Evolutionary conservation across 345 rosid genomes (phyloP).

Genomic region (Lenwebbia sp.): DNA sequence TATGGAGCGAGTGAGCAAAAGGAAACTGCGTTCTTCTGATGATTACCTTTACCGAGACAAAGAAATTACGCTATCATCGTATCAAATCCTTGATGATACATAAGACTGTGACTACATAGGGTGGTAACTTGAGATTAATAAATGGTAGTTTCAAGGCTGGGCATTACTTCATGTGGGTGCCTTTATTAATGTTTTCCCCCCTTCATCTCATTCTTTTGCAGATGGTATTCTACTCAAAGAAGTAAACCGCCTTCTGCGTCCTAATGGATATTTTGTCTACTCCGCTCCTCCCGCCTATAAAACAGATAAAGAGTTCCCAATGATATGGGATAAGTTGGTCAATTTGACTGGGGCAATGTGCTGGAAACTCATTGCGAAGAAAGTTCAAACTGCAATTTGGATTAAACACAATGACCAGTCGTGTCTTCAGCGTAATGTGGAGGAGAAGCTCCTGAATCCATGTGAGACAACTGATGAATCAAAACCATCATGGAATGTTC

Average conservation of each 20-base stretch:
- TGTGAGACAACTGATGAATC: slow-evolving; percentile 50
- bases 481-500: slow-evolving; percentile 71
- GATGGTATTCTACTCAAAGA: slow-evolving; percentile 94
- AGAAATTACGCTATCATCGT: background rate
- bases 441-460: slow-evolving; percentile 41
- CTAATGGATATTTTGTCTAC: slow-evolving; percentile 82
- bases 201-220: slow-evolving; percentile 12
- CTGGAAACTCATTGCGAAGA: slow-evolving; percentile 82
- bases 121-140: background rate
- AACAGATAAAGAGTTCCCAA: slow-evolving; percentile 73
- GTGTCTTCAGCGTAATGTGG: slow-evolving; percentile 52
- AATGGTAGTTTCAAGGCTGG: background rate
- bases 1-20: background rate
- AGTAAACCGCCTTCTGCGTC: slow-evolving; percentile 65
- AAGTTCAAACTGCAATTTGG: slow-evolving; percentile 97
- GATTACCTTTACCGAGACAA: background rate
- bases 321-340: slow-evolving; percentile 74
- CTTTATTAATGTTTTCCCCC: background rate
- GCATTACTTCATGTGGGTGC: background rate
- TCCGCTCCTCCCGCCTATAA: slow-evolving; percentile 91
- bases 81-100: background rate
- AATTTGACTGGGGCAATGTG: slow-evolving; percentile 75
- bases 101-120: background rate
- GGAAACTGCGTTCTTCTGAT: background rate
- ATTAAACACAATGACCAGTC: slow-evolving; percentile 45